These are phyloP conservation scores for Hymenotorrendiella dingleyae DNA, from an alignment of 2,329 filamentous ascomycete genomes.

Conservation along the genomic window DNA sequence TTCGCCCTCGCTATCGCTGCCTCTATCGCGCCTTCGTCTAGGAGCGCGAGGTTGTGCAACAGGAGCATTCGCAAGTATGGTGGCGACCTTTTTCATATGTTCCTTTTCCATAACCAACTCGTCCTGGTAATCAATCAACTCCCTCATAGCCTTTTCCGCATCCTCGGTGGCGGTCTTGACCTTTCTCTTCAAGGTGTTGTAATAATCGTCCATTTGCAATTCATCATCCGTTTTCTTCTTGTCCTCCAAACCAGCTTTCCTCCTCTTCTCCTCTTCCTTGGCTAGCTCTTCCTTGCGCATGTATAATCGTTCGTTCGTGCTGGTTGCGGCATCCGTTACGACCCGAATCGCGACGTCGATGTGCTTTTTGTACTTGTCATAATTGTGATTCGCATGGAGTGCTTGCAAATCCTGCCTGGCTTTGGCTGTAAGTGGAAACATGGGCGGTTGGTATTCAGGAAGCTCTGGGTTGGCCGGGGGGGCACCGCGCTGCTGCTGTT, in stretches of 20 bases:
- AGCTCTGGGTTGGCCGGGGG: slow-evolving; percentile 27
- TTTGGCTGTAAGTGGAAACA: slow-evolving; percentile 42
- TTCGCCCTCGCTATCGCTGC: slow-evolving; percentile 26
- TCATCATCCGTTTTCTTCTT: slow-evolving; percentile 32
- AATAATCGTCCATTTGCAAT: slow-evolving; percentile 32
- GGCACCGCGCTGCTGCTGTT: slow-evolving; percentile 8
- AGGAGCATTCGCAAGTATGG: slow-evolving; percentile 15
- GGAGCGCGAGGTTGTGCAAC: slow-evolving; percentile 28
- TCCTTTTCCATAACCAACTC: slow-evolving; percentile 32
- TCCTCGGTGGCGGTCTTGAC: slow-evolving; percentile 46
- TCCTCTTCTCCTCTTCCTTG: slow-evolving; percentile 23
- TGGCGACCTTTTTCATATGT: slow-evolving; percentile 30
- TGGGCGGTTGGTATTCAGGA: slow-evolving; percentile 47
- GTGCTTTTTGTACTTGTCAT: slow-evolving; percentile 41
- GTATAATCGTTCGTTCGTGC: slow-evolving; percentile 49
- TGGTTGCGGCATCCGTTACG: slow-evolving; percentile 43
- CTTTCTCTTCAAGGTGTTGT: slow-evolving; percentile 37
- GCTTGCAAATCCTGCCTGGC: slow-evolving; percentile 40
- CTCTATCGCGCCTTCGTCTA: slow-evolving; percentile 23
- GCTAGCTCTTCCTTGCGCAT: slow-evolving; percentile 21
- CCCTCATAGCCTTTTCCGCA: slow-evolving; percentile 52
- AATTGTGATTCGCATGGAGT: slow-evolving; percentile 37
- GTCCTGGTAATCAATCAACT: slow-evolving; percentile 50
- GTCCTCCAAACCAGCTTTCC: slow-evolving; percentile 27
- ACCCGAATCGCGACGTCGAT: slow-evolving; percentile 39